These are phyloP conservation scores for Phytophthora megakarya DNA, from an alignment of 352 stramenopile genomes.

Conservation along the genomic window DNA sequence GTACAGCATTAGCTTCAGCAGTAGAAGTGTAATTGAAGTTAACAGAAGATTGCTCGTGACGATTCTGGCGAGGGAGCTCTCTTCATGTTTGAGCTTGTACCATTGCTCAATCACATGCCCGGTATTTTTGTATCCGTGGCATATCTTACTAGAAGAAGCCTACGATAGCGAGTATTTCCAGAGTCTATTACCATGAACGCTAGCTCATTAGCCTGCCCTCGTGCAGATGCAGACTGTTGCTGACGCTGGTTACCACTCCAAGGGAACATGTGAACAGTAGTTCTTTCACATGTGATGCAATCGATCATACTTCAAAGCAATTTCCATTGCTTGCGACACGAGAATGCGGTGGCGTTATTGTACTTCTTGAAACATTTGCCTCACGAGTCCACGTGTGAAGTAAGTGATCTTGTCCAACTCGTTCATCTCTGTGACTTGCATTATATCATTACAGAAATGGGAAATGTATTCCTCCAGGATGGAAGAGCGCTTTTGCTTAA, in stretches of 20 bases:
- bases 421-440: constrained; percentile 31
- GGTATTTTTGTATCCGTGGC: constrained; percentile 6
- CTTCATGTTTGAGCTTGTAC: constrained; percentile 9
- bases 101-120: constrained; percentile 19
- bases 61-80: not conserved
- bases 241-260: constrained; percentile 7
- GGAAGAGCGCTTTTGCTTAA: constrained; percentile 21
- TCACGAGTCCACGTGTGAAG: constrained; percentile 23
- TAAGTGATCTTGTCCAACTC: constrained; percentile 36
- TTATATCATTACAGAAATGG: constrained; percentile 18
- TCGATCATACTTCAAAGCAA: constrained; percentile 30
- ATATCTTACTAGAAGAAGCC: constrained; percentile 1
- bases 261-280: not conserved
- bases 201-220: constrained; percentile 1
- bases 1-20: no score
- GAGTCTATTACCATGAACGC: constrained; percentile 21
- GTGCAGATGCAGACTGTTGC: constrained; percentile 8
- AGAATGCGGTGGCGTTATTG: constrained; percentile 31
- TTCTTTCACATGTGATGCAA: constrained; percentile 16
- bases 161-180: not conserved
- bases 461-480: constrained; percentile 26
- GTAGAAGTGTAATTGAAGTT: no score
- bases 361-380: constrained; percentile 25
- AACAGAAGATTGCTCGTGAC: no score
- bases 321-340: constrained; percentile 18